phyloP scores from a whole-genome alignment of 1,139 yeast genomes.

The Kodamaea fungicola region DNA sequence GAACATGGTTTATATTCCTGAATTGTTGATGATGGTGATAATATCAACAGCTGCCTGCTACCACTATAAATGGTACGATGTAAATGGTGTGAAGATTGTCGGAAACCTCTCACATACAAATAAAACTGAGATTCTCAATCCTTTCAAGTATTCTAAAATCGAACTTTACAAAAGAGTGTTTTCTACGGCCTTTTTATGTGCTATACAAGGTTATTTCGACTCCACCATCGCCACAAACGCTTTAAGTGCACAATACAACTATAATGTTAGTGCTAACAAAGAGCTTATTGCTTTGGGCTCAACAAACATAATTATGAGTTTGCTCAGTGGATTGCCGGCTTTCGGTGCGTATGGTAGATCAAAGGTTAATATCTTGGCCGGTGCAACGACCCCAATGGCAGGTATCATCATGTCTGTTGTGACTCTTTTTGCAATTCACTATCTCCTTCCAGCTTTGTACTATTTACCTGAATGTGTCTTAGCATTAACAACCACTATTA shows the following conservation, averaged over 20 bases:
- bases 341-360: slow-evolving; percentile 39
- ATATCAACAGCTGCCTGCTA: slow-evolving; percentile 25
- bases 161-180: slow-evolving; percentile 22
- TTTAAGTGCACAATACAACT: slow-evolving; percentile 29
- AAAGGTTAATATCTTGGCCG: slow-evolving; percentile 30
- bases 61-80: slow-evolving; percentile 19
- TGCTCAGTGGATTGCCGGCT: slow-evolving; percentile 32
- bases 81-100: slow-evolving; percentile 27
- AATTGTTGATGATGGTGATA: slow-evolving; percentile 29
- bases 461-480: slow-evolving; percentile 33
- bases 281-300: slow-evolving; percentile 33
- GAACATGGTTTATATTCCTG: slow-evolving; percentile 29
- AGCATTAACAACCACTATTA: slow-evolving; percentile 32
- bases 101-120: slow-evolving; percentile 18
- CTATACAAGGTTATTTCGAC: slow-evolving; percentile 33
- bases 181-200: slow-evolving; percentile 28
- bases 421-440: slow-evolving; percentile 21
- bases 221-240: slow-evolving; percentile 33
- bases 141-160: slow-evolving; percentile 17
- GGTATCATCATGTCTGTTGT: slow-evolving; percentile 25
- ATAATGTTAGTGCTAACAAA: slow-evolving; percentile 29
- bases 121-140: slow-evolving; percentile 17
- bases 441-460: slow-evolving; percentile 23
- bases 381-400: slow-evolving; percentile 34
- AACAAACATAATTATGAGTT: slow-evolving; percentile 24